Conservation (phyloP, 2,329 filamentous ascomycete species). For the Xylaria sp. region DNA sequence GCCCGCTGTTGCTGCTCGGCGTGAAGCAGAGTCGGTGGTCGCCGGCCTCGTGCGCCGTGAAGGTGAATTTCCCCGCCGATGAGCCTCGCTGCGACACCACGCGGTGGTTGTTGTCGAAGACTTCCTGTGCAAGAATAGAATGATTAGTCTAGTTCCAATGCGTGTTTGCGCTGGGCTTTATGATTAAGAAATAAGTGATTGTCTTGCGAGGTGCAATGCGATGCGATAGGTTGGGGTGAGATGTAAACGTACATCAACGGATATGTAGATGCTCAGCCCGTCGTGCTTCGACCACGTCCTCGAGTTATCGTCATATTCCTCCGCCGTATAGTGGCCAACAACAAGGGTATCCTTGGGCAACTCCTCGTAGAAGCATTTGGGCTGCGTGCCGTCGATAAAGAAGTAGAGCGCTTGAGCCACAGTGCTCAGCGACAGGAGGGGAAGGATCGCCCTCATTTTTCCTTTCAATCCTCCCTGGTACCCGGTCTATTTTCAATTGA, state of each 20-base stretch:
- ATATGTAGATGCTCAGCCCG: conserved; percentile 85
- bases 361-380: conserved; percentile 98
- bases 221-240: background rate
- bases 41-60: conserved; percentile 92
- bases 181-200: background rate
- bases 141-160: background rate
- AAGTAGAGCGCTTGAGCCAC: conserved; percentile 89
- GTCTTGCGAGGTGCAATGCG: background rate
- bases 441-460: conserved; percentile 68
- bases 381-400: conserved; percentile 85
- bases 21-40: conserved; percentile 97
- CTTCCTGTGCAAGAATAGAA: conserved; percentile 65
- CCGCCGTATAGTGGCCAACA: conserved; percentile 88
- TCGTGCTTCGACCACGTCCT: conserved; percentile 77
- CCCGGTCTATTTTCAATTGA: conserved; percentile 36
- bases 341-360: conserved; percentile 97
- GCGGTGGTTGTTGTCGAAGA: conserved; percentile 97
- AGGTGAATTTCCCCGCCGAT: conserved; percentile 86
- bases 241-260: conserved; percentile 74
- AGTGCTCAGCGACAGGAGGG: conserved; percentile 72
- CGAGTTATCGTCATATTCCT: conserved; percentile 80
- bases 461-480: conserved; percentile 10
- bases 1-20: conserved; percentile 78
- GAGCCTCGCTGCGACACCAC: conserved; percentile 87
- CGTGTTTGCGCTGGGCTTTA: no score